Evolutionary conservation across 257 asterid genomes (phyloP).

Genomic region (Solanum clarkiae): DNA sequence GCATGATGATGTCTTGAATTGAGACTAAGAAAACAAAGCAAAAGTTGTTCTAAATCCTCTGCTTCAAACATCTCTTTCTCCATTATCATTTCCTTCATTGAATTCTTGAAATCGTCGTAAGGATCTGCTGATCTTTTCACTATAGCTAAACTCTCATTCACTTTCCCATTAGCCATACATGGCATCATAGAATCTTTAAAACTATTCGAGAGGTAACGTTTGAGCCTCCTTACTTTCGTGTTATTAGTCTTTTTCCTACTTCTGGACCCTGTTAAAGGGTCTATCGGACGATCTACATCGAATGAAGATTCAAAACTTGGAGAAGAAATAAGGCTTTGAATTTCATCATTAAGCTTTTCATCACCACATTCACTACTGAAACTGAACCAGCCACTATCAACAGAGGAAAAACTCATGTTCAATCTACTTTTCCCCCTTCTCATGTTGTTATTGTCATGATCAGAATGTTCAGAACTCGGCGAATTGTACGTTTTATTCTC

Average conservation of each 20-base stretch:
- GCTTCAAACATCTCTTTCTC: slow-evolving; percentile 56
- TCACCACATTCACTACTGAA: slow-evolving; percentile 4
- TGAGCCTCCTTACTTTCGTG: slow-evolving; percentile 9
- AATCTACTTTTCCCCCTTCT: not conserved
- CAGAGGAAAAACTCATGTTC: slow-evolving; percentile 14
- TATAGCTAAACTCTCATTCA: slow-evolving; percentile 40
- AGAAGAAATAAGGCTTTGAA: slow-evolving; percentile 20
- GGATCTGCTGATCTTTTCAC: slow-evolving; percentile 66
- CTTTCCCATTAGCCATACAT: slow-evolving; percentile 19
- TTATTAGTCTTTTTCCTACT: slow-evolving; percentile 4
- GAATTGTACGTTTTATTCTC: slow-evolving; percentile 10
- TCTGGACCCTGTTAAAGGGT: not conserved
- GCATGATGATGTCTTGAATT: slow-evolving; percentile 53
- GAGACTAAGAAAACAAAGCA: slow-evolving; percentile 55
- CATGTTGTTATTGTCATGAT: not conserved
- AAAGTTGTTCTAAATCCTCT: slow-evolving; percentile 49
- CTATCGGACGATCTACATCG: slow-evolving; percentile 1
- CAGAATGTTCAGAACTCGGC: slow-evolving; percentile 22
- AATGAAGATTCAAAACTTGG: slow-evolving; percentile 20
- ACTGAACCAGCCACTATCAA: slow-evolving; percentile 6
- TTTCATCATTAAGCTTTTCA: slow-evolving; percentile 6
- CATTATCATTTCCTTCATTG: slow-evolving; percentile 71
- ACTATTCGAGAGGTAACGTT: slow-evolving; percentile 11
- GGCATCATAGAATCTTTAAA: slow-evolving; percentile 16
- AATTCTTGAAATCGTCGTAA: slow-evolving; percentile 64